Base-by-base conservation (phyloP, 2,329 filamentous ascomycete species). In the Cadophora malorum region DNA sequence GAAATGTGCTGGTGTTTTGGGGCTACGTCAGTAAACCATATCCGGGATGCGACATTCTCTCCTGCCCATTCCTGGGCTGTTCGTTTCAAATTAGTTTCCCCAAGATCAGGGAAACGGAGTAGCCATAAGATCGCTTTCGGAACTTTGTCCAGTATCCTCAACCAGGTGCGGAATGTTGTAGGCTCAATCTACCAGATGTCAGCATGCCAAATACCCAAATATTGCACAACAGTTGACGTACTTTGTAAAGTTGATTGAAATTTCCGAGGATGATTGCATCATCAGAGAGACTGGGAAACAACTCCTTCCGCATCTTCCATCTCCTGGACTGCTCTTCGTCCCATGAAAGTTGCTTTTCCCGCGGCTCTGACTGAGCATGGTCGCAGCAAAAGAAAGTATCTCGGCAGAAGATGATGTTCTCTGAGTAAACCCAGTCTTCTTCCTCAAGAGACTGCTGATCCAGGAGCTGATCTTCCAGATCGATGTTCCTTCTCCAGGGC, bases 371-470 rank as follows among this genome's bases (percentile, higher is more conserved):
- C 79, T 98, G 92, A 88, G 76, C 76, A 79, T 99, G 96, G 73
- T 99, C 96, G 76, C 96, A 98, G 78, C 96, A 99, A 83, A 99
- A 99, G 81, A 99, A 99, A 0, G 94, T 97, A 75, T 97, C 92
- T 8, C 91, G 88, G 64, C 93, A 96, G 79, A 94, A 99, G 64
- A 99, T 92, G 70, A 99, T 92, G 77, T 97, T 99, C 79, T 99
- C 96, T 1, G 92, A 93, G 77, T 99, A 99, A 45, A 99, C 88
- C 96, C 96, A 99, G 68, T 91, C 86, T 38, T 93, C 91, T 0
- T 85, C 83, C 2, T 91, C 87, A 49, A 72, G 67, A 19, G 73
- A 74, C 52, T 90, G 89, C 63, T 89, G 89, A 67, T 94, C 90
- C 69, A 88, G 84, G 2, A 79, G 76, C 71, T 90, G 88, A 75